These are phyloP conservation scores for Plasmodium sp. DNA, from an alignment of 169 alveolate genomes.

Conservation along the genomic window DNA sequence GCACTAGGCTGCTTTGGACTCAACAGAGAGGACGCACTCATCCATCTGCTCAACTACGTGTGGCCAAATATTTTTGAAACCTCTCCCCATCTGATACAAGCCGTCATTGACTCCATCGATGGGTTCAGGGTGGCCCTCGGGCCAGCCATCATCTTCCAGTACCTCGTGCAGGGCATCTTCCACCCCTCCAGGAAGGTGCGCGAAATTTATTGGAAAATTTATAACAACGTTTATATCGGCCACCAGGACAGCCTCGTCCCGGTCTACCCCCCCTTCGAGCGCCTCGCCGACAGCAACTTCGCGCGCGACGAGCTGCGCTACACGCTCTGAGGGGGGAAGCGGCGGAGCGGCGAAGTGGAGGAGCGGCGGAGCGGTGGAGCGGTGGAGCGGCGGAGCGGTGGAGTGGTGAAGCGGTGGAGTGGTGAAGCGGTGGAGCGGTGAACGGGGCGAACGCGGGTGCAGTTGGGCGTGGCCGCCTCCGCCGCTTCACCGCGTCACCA, in stretches of 20 bases:
- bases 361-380: too few species aligned
- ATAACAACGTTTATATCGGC: slow-evolving; percentile 98
- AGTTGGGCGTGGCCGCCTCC: too few species aligned
- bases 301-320: slow-evolving; percentile 38
- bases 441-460: background rate
- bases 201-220: slow-evolving; percentile 98
- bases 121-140: slow-evolving; percentile 99
- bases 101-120: slow-evolving; percentile 98
- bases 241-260: slow-evolving; percentile 98
- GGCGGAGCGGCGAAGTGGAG: too few species aligned
- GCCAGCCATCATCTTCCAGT: slow-evolving; percentile 96
- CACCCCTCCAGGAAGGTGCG: slow-evolving; percentile 99
- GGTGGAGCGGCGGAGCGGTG: too few species aligned
- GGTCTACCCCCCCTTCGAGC: slow-evolving; percentile 91
- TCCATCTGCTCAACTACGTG: slow-evolving; percentile 97
- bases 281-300: slow-evolving; percentile 28
- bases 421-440: background rate
- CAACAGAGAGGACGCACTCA: slow-evolving; percentile 97
- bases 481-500: too few species aligned
- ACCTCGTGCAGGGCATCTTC: slow-evolving; percentile 97
- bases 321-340: background rate
- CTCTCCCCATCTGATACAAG: slow-evolving; percentile 97
- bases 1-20: slow-evolving; percentile 96
- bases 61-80: slow-evolving; percentile 99
- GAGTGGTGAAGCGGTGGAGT: too few species aligned